Evolutionary conservation across 2,329 filamentous ascomycete species (phyloP), one percentile per base, ranked within the genome.

Genomic region (Clonostachys byssicola): DNA sequence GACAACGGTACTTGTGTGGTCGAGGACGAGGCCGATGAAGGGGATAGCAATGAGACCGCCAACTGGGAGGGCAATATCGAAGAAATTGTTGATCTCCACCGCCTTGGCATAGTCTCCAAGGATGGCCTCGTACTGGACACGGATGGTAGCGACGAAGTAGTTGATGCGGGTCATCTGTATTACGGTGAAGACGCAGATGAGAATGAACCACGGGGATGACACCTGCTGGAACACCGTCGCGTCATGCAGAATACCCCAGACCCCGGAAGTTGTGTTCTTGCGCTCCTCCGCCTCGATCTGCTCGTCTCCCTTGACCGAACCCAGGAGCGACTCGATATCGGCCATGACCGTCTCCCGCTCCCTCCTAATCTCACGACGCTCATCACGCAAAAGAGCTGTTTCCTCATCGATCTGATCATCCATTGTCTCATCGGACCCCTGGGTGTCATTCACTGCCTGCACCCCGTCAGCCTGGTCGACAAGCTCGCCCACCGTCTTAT

Each of bases 61-160:
- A 0, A 95, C 67, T 0, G 91, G 92, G 3, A 96, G 75, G 17
- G 90, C 71, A 13, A 75, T 68, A 59, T 96, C 91, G 67, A 96
- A 96, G 65, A 92, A 85, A 48, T 86, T 78, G 68, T 95, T 96
- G 60, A 96, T 76, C 47, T 78, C 69, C 9, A 83, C 75, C 0
- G 90, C 88, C 48, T 77, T 73, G 2, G 71, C 63, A 49, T 74
- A 71, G 12, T 81, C 81, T 42, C 74, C 73, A 14, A 96, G 80
- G 9, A 96, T 78, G 56, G 84, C 85, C 41, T 83, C 79, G 67
- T 95, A 95, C 64, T 96, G 91, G 2, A 85, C 77, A 3, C 88
- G 79, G 52, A 95, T 85, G 3, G 91, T 95, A 5, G 91, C 89
- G 46, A 96, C 89, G 62, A 95, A 95, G 71, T 91, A 95, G 69